These are phyloP conservation scores for Wickerhamomyces strasburgensis DNA, from an alignment of 805 yeast genomes.

Conservation along the genomic window DNA sequence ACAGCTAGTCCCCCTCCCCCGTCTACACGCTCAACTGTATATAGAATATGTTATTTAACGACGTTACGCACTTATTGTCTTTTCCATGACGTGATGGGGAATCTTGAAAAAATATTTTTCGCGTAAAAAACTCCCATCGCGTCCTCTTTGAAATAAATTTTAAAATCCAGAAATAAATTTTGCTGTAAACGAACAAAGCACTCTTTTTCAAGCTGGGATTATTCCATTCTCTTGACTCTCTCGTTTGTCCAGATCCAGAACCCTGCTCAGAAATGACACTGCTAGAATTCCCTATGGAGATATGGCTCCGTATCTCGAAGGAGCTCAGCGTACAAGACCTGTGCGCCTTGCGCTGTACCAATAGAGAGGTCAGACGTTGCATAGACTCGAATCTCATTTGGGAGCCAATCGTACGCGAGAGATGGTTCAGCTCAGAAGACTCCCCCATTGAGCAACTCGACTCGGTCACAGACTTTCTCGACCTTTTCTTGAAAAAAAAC, in stretches of 20 bases:
- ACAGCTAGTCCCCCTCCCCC: no score
- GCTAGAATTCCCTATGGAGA: conserved; percentile 16
- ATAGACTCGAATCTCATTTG: conserved; percentile 15
- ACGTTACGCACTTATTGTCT: neutral
- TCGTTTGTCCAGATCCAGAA: no score
- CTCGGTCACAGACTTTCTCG: neutral
- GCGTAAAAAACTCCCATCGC: no score
- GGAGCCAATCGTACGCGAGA: conserved; percentile 5
- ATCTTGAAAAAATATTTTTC: no score
- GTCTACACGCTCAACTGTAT: neutral
- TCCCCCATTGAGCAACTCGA: conserved; percentile 1
- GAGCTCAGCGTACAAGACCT: conserved; percentile 10
- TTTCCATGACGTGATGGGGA: no score
- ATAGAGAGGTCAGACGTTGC: conserved; percentile 1
- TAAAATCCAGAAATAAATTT: no score
- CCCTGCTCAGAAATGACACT: conserved; percentile 4
- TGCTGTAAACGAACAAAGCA: no score
- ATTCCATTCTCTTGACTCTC: no score
- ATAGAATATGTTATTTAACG: neutral
- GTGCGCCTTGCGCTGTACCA: conserved; percentile 9
- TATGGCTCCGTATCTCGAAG: conserved; percentile 12
- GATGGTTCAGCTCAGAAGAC: conserved; percentile 17
- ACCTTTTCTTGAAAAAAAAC: conserved; percentile 7
- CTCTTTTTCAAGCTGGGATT: no score
- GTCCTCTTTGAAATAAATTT: no score